Conservation (phyloP, 768 basidiomycete genomes). For the Kwoniella pini region DNA sequence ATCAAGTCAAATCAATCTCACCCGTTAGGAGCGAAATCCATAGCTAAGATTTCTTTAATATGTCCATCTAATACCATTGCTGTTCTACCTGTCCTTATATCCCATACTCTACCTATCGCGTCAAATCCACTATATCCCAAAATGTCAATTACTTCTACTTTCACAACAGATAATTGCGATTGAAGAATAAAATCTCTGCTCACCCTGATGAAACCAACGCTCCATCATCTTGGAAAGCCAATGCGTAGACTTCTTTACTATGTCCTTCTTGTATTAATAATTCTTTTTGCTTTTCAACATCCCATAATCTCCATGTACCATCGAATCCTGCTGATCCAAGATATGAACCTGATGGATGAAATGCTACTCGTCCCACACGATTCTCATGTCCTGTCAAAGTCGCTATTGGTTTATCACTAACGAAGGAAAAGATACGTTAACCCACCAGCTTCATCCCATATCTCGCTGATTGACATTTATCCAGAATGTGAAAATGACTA, state of each 20-base stretch:
- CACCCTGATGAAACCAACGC: conserved; percentile 91
- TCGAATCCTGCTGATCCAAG: conserved; percentile 95
- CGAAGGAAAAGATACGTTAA: neutral
- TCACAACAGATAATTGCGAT: too few relatives aligned
- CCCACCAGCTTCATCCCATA: too few relatives aligned
- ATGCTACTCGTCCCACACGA: conserved; percentile 89
- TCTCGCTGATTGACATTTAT: too few relatives aligned
- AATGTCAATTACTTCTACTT: neutral
- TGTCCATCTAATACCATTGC: conserved; percentile 99
- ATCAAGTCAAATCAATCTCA: conserved; percentile 57
- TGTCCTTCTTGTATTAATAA: conserved; percentile 92
- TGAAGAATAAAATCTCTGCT: conserved; percentile 40
- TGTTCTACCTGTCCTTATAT: conserved; percentile 87
- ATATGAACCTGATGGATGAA: conserved; percentile 93
- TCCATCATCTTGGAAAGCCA: conserved; percentile 96
- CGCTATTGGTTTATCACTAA: conserved; percentile 80
- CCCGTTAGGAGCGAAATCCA: conserved; percentile 96
- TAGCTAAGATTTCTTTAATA: conserved; percentile 83
- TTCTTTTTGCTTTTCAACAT: conserved; percentile 77
- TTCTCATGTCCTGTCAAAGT: conserved; percentile 84
- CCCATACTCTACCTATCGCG: conserved; percentile 97
- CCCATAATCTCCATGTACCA: conserved; percentile 97
- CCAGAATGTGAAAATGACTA: conserved; percentile 24
- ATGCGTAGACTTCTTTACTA: conserved; percentile 90
- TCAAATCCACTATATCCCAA: conserved; percentile 73